These are phyloP conservation scores for Balakata baccata DNA, from an alignment of 345 rosid genomes.

Conservation along the genomic window DNA sequence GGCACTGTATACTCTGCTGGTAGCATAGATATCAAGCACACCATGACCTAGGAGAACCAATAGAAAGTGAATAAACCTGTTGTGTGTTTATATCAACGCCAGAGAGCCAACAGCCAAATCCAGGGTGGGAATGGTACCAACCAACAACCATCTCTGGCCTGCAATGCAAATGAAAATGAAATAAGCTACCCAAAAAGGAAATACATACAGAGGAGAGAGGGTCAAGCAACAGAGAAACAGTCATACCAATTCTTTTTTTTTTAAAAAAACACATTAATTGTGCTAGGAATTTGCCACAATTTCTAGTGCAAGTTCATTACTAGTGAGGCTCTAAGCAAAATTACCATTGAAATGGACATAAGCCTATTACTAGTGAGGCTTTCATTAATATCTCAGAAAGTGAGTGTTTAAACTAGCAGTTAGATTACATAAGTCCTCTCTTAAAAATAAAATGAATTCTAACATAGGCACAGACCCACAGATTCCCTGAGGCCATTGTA, in stretches of 20 bases:
- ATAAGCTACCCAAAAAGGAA: conserved; percentile 7
- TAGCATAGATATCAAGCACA: background rate
- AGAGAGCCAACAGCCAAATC: conserved; percentile 99
- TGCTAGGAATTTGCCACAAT: background rate
- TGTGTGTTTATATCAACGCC: conserved; percentile 98
- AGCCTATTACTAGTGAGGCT: background rate
- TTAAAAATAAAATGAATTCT: background rate
- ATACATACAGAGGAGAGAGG: background rate
- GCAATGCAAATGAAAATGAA: conserved; percentile 25
- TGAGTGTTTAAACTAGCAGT: background rate
- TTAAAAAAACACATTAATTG: background rate
- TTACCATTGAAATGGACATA: background rate
- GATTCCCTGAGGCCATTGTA: background rate
- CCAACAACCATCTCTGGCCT: conserved; percentile 99
- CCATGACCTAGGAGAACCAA: background rate
- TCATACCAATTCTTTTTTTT: no score
- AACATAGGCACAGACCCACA: background rate
- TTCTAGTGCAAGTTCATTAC: no score
- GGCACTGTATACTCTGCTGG: background rate
- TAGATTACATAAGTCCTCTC: background rate
- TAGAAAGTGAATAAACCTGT: conserved; percentile 46
- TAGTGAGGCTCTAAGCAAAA: background rate
- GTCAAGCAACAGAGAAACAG: background rate
- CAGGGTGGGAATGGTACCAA: conserved; percentile 99
- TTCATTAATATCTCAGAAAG: background rate